Evolutionary conservation across 163 green algal species (phyloP).

Genomic region (Chloroidium sp.): DNA sequence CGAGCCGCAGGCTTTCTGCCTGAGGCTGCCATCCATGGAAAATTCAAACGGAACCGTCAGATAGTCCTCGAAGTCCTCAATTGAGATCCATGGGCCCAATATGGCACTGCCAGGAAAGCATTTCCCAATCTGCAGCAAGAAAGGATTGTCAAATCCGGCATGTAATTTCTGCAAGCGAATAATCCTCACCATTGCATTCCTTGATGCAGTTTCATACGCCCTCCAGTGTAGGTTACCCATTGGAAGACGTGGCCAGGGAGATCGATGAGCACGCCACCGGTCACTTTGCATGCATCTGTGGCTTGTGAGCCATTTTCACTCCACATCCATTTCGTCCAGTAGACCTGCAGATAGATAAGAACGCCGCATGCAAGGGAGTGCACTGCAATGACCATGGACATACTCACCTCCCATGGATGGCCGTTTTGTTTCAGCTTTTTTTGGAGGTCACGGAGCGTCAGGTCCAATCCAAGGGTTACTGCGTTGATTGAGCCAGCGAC

Average conservation of each 20-base stretch:
- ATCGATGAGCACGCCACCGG: not conserved
- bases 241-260: not conserved
- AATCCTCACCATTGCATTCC: not conserved
- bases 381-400: not conserved
- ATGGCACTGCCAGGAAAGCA: conserved; percentile 14
- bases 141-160: not conserved
- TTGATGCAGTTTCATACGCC: no score
- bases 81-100: conserved; percentile 17
- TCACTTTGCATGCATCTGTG: not conserved
- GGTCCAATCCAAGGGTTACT: conserved; percentile 19
- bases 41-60: conserved; percentile 14
- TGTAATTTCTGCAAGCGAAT: not conserved
- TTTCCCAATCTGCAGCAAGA: not conserved
- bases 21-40: conserved; percentile 10
- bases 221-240: not conserved
- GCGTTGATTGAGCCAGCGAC: conserved; percentile 5
- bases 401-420: conserved; percentile 22
- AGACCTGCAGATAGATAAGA: not conserved
- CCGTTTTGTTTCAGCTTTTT: conserved; percentile 16
- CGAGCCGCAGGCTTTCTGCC: conserved; percentile 10
- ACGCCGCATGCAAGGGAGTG: not conserved
- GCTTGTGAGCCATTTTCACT: not conserved
- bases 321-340: not conserved
- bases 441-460: conserved; percentile 23
- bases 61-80: conserved; percentile 14